phyloP scores from a whole-genome alignment of 805 yeast genomes.

The Pichia pseudocactophila region DNA sequence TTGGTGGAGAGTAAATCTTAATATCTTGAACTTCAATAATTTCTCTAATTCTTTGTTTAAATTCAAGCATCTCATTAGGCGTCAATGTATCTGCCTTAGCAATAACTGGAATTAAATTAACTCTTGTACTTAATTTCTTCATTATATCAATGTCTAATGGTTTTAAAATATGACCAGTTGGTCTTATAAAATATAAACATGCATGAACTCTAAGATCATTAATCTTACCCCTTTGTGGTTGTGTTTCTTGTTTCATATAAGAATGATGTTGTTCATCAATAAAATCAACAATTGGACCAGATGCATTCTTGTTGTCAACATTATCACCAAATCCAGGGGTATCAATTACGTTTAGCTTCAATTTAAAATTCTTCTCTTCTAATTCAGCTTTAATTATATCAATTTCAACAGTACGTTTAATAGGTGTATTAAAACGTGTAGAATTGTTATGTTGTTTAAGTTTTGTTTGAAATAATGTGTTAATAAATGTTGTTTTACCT shows the following conservation, averaged over 20 bases:
- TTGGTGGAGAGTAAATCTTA: slow-evolving; percentile 75
- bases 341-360: slow-evolving; percentile 74
- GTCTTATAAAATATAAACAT: slow-evolving; percentile 81
- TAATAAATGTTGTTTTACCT: slow-evolving; percentile 87
- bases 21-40: slow-evolving; percentile 80
- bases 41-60: slow-evolving; percentile 70
- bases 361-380: slow-evolving; percentile 74
- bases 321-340: slow-evolving; percentile 94
- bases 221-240: slow-evolving; percentile 58
- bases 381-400: slow-evolving; percentile 72
- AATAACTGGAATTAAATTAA: slow-evolving; percentile 81
- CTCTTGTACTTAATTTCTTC: slow-evolving; percentile 73
- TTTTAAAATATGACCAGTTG: slow-evolving; percentile 80
- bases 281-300: slow-evolving; percentile 83
- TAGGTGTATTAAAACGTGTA: slow-evolving; percentile 49
- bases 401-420: slow-evolving; percentile 66
- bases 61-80: slow-evolving; percentile 55
- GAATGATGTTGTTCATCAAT: slow-evolving; percentile 87
- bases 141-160: slow-evolving; percentile 84
- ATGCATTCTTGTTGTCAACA: slow-evolving; percentile 74
- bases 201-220: slow-evolving; percentile 88
- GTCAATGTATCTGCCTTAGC: slow-evolving; percentile 84
- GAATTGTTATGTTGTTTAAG: slow-evolving; percentile 51
- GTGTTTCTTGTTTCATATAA: slow-evolving; percentile 88
- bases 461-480: slow-evolving; percentile 72